Evolutionary conservation across 2,329 filamentous ascomycete genomes (phyloP).

Genomic region (Epichloe glyceriae): DNA sequence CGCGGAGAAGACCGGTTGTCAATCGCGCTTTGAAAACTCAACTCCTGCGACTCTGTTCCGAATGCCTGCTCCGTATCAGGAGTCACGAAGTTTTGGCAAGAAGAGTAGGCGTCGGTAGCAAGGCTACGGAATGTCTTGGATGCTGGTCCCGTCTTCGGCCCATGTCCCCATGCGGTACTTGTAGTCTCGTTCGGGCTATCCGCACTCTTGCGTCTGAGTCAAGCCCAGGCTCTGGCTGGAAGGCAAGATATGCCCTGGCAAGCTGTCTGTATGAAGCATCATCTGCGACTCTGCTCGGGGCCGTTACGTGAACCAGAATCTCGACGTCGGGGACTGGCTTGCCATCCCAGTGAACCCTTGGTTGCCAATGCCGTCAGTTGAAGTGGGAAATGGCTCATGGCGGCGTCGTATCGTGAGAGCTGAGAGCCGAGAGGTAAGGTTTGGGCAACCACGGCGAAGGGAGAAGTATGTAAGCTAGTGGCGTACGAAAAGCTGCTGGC

Average conservation of each 20-base stretch:
- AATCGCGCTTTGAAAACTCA: slow-evolving; percentile 32
- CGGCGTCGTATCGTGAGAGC: slow-evolving; percentile 1
- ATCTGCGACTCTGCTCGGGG: slow-evolving; percentile 33
- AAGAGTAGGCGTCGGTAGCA: background rate
- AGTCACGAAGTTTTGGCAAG: slow-evolving; percentile 5
- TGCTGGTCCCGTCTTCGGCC: background rate
- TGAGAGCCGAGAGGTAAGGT: background rate
- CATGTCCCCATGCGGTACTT: background rate
- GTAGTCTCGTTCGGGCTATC: background rate
- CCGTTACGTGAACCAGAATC: slow-evolving; percentile 42
- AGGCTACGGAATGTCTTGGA: background rate
- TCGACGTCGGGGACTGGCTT: slow-evolving; percentile 26
- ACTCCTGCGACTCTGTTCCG: slow-evolving; percentile 22
- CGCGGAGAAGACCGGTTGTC: slow-evolving; percentile 29
- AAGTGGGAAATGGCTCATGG: background rate
- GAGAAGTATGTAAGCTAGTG: background rate
- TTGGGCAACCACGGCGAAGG: background rate
- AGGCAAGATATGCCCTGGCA: slow-evolving; percentile 38
- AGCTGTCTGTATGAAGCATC: slow-evolving; percentile 37
- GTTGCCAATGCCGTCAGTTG: background rate
- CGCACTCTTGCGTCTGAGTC: background rate
- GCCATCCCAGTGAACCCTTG: slow-evolving; percentile 11
- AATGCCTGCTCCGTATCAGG: slow-evolving; percentile 11
- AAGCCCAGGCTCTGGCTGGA: slow-evolving; percentile 22
- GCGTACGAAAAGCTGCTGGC: background rate